Percentiles rank a stretch among this genome's conserved stretches.
Evolutionary conservation across 2,329 filamentous ascomycete genomes (phyloP).

Genomic region (Aspergillus caelatus): DNA sequence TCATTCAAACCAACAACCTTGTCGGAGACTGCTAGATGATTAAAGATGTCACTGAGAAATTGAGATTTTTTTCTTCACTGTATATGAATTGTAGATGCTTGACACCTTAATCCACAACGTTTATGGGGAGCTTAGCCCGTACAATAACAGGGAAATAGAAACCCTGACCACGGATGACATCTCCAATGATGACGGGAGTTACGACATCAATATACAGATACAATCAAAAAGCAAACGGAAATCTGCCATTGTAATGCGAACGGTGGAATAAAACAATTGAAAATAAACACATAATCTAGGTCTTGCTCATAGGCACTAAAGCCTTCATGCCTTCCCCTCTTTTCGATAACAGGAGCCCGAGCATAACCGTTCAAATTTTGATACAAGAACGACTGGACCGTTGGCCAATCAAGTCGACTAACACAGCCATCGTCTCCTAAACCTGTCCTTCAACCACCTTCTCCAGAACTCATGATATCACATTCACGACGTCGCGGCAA

Average conservation of each 20-base stretch:
- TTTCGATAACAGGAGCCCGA: not conserved
- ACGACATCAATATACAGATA: not conserved
- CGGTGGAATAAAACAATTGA: constrained; percentile 2
- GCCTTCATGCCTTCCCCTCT: not conserved
- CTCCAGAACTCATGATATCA: not conserved
- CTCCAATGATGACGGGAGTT: not conserved
- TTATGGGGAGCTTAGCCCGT: not conserved
- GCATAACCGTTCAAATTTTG: constrained; percentile 25
- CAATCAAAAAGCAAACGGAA: constrained; percentile 3
- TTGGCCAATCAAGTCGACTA: not conserved
- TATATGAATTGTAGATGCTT: not conserved
- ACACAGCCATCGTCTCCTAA: not conserved
- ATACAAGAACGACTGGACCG: constrained; percentile 27
- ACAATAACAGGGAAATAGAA: not conserved
- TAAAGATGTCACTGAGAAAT: not conserved
- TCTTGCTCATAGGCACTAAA: constrained; percentile 3
- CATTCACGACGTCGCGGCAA: constrained; percentile 42
- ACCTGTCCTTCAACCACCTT: not conserved
- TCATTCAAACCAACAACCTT: not conserved
- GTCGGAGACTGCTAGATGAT: not conserved
- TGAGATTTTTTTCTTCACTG: not conserved
- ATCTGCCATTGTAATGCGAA: constrained; percentile 8
- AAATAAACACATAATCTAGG: constrained; percentile 5
- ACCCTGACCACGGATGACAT: not conserved
- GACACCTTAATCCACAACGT: not conserved